Percentiles rank a stretch among this genome's conserved stretches.
Evolutionary conservation across 805 yeast species (phyloP).

Genomic region (Yamadazyma kitorensis): DNA sequence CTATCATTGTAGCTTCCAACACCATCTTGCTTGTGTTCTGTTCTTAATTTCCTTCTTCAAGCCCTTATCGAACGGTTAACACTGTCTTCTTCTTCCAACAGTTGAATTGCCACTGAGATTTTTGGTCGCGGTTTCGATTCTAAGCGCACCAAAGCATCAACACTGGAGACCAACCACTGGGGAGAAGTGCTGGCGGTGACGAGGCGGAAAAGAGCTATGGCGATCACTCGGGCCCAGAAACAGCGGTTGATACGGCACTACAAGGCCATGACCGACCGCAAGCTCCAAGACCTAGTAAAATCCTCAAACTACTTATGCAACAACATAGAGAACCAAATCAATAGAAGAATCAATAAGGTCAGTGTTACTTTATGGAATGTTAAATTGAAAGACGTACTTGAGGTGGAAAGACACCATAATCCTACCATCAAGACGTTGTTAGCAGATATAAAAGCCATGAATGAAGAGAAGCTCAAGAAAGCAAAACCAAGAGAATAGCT

Average conservation of each 20-base stretch:
- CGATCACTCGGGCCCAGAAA: conserved; percentile 28
- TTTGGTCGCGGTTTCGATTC: neutral
- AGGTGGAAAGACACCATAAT: conserved; percentile 42
- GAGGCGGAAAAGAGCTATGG: conserved; percentile 4
- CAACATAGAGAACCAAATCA: conserved; percentile 33
- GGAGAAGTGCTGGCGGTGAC: neutral
- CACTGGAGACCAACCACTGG: conserved; percentile 2
- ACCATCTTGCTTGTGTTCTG: conserved; percentile 56
- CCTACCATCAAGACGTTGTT: conserved; percentile 30
- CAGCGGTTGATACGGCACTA: conserved; percentile 30
- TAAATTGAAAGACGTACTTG: conserved; percentile 41
- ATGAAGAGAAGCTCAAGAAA: conserved; percentile 1
- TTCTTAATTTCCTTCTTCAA: neutral
- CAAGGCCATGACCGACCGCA: conserved; percentile 19
- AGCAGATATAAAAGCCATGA: conserved; percentile 14
- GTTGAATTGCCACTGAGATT: conserved; percentile 2
- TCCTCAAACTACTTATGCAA: conserved; percentile 21
- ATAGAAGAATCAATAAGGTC: conserved; percentile 44
- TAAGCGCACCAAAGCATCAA: too few relatives aligned
- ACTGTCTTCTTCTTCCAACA: neutral
- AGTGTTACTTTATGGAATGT: conserved; percentile 50
- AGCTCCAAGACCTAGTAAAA: conserved; percentile 22
- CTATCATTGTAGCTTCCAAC: conserved; percentile 93
- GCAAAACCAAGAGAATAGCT: neutral
- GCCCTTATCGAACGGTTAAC: too few relatives aligned